These are phyloP conservation scores for Leccinum imitatum DNA, from an alignment of 768 basidiomycete genomes.

Conservation along the genomic window DNA sequence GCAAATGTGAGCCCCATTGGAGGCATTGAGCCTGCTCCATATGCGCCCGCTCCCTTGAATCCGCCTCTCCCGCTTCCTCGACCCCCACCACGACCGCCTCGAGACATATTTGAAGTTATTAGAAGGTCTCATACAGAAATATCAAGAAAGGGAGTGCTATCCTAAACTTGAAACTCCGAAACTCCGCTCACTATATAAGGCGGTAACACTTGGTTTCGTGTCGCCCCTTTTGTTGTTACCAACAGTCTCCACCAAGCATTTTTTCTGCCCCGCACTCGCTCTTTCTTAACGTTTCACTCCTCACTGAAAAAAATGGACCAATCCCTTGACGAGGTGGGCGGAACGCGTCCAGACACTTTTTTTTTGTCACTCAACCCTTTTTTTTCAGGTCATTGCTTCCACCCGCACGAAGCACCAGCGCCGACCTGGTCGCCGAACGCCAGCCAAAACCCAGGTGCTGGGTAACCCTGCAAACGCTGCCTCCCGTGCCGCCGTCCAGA, in stretches of 20 bases:
- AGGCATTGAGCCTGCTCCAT: conserved; percentile 42
- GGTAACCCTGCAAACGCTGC: conserved; percentile 53
- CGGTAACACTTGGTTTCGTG: conserved; percentile 7
- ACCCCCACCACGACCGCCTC: conserved; percentile 48
- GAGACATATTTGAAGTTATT: conserved; percentile 43
- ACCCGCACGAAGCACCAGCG: conserved; percentile 47
- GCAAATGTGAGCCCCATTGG: conserved; percentile 82
- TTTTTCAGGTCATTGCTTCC: conserved; percentile 58
- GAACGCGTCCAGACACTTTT: conserved; percentile 3
- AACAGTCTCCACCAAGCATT: conserved; percentile 12
- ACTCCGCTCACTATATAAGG: conserved; percentile 28
- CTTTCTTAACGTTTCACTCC: background rate
- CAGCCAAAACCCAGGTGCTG: conserved; percentile 59
- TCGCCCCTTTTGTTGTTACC: conserved; percentile 32
- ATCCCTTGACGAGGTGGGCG: conserved; percentile 78
- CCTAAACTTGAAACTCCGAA: conserved; percentile 23
- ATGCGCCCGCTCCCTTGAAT: conserved; percentile 46
- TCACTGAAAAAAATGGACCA: conserved; percentile 65
- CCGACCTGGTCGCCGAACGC: conserved; percentile 42
- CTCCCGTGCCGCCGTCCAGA: conserved; percentile 52
- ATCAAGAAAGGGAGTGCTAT: background rate
- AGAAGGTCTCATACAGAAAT: conserved; percentile 5
- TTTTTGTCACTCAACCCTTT: conserved; percentile 14
- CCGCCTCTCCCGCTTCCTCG: conserved; percentile 62
- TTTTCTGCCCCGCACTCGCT: background rate